Conservation (phyloP, 2,329 filamentous ascomycete genomes). For the Verticillium zaregamsianum region DNA sequence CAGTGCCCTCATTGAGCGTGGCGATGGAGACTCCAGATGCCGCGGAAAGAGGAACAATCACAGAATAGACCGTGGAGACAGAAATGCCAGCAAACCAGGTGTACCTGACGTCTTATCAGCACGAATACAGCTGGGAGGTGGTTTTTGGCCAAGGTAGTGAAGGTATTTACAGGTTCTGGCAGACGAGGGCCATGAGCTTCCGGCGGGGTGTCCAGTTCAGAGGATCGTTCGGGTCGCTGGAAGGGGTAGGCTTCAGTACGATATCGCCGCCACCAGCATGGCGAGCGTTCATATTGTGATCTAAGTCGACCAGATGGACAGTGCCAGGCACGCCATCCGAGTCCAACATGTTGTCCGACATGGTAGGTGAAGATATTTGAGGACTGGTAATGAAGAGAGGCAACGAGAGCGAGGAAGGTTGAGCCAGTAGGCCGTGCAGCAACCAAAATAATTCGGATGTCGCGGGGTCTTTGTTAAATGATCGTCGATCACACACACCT, state of each 20-base stretch:
- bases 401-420: too few species aligned
- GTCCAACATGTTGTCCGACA: neutral
- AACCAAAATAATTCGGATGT: too few species aligned
- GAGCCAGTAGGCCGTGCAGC: too few species aligned
- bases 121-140: too few species aligned
- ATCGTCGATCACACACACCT: too few species aligned
- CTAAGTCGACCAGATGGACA: neutral
- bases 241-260: slow-evolving; percentile 18
- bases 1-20: slow-evolving; percentile 34
- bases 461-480: too few species aligned
- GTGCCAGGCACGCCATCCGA: neutral
- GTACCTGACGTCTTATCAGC: slow-evolving; percentile 19
- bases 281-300: neutral
- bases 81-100: slow-evolving; percentile 36
- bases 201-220: slow-evolving; percentile 19
- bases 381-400: too few species aligned
- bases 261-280: slow-evolving; percentile 7
- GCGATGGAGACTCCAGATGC: slow-evolving; percentile 25
- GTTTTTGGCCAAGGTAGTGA: slow-evolving; percentile 7
- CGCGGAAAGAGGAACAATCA: slow-evolving; percentile 28
- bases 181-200: slow-evolving; percentile 12
- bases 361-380: neutral
- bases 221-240: slow-evolving; percentile 20
- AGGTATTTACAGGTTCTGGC: slow-evolving; percentile 5
- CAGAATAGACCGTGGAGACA: slow-evolving; percentile 31